Evolutionary conservation across 257 asterid species (phyloP).

Genomic region (Anisodus tanguticus): DNA sequence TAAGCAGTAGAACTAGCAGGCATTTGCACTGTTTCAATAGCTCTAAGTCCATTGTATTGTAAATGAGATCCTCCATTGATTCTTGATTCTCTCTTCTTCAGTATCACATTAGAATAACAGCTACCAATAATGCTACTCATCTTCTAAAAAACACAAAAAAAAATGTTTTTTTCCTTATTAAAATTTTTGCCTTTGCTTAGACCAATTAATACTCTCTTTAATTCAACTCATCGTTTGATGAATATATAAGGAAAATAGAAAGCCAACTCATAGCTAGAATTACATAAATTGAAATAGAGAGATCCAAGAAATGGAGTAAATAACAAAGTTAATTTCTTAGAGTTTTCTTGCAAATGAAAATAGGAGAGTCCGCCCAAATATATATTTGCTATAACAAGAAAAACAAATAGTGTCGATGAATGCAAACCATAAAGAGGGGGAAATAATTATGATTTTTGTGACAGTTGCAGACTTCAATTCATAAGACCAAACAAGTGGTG

Average conservation of each 20-base stretch:
- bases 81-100: conserved; percentile 44
- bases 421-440: conserved; percentile 25
- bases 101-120: conserved; percentile 49
- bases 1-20: conserved; percentile 25
- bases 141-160: conserved; percentile 1
- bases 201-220: not conserved
- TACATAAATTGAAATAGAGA: not conserved
- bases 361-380: conserved; percentile 50
- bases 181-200: not conserved
- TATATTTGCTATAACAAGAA: not conserved
- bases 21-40: conserved; percentile 38
- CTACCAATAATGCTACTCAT: conserved; percentile 57
- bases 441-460: not conserved
- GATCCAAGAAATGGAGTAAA: conserved; percentile 43
- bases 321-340: conserved; percentile 39
- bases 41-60: conserved; percentile 54
- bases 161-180: not conserved
- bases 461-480: conserved; percentile 9
- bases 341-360: conserved; percentile 27
- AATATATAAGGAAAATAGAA: not conserved
- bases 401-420: conserved; percentile 42
- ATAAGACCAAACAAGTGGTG: not conserved
- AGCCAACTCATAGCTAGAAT: not conserved
- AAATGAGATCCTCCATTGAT: conserved; percentile 45
- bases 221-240: not conserved